Evolutionary conservation across 2,329 filamentous ascomycete species (phyloP).

Genomic region (Penicillium sp.): DNA sequence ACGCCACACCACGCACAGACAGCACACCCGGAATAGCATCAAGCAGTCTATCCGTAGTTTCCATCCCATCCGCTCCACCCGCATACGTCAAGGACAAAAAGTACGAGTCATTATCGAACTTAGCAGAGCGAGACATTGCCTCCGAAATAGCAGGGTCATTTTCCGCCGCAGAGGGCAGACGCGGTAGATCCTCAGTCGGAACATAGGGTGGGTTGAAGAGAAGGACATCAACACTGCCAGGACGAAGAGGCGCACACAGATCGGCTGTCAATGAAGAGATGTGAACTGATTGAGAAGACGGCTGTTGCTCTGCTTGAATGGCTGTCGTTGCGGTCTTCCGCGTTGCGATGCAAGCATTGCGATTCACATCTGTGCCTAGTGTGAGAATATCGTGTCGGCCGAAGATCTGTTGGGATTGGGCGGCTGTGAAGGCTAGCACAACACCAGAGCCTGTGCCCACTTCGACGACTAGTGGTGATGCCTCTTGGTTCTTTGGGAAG

Average conservation of each 20-base stretch:
- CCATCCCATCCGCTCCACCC: constrained; percentile 88
- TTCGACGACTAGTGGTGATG: constrained; percentile 69
- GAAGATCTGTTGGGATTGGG: constrained; percentile 71
- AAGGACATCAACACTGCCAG: constrained; percentile 70
- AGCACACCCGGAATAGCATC: constrained; percentile 65
- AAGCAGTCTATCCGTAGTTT: constrained; percentile 79
- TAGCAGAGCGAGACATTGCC: constrained; percentile 29
- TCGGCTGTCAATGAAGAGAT: constrained; percentile 69
- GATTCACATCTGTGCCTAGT: constrained; percentile 79
- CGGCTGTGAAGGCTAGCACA: constrained; percentile 82
- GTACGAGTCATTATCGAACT: constrained; percentile 78
- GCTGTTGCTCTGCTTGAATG: constrained; percentile 34
- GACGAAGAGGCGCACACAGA: constrained; percentile 61
- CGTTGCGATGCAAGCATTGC: constrained; percentile 76
- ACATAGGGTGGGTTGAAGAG: constrained; percentile 98
- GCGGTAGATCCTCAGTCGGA: constrained; percentile 73
- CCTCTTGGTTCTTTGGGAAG: constrained; percentile 48
- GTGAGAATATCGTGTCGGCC: constrained; percentile 68
- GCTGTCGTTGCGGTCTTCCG: constrained; percentile 62
- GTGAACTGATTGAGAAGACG: constrained; percentile 48
- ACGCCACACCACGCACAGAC: constrained; percentile 70
- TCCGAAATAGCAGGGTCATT: constrained; percentile 27
- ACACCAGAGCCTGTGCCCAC: constrained; percentile 90
- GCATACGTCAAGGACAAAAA: constrained; percentile 84
- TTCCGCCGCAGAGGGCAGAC: constrained; percentile 38